Evolutionary conservation across 345 rosid species (phyloP).

Genomic region (Aquilaria malaccensis): DNA sequence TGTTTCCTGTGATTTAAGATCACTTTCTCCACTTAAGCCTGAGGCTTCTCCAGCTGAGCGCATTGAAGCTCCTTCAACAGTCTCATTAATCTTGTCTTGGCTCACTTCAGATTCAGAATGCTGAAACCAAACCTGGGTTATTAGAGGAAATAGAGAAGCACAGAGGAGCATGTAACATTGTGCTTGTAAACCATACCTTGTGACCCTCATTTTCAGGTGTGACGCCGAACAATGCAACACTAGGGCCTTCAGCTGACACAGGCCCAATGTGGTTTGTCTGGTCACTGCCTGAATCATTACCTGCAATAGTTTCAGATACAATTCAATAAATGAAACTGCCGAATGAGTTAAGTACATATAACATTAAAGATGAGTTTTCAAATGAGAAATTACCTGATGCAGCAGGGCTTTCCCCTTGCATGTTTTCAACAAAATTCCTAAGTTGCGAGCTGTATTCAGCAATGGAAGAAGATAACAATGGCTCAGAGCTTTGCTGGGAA

Average conservation of each 20-base stretch:
- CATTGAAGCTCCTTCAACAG: conserved; percentile 29
- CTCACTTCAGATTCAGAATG: conserved; percentile 20
- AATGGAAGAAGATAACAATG: conserved; percentile 29
- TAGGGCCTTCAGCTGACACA: conserved; percentile 29
- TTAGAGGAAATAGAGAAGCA: conserved; percentile 1
- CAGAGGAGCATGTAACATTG: neutral
- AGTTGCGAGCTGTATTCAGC: conserved; percentile 41
- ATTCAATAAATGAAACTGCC: conserved; percentile 16
- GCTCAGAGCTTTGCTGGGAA: conserved; percentile 26
- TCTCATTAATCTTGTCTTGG: conserved; percentile 15
- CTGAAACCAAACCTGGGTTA: conserved; percentile 4
- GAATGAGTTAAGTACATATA: conserved; percentile 12
- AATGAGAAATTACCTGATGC: conserved; percentile 37
- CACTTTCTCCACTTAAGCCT: conserved; percentile 4
- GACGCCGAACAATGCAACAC: conserved; percentile 10
- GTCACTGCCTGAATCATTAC: conserved; percentile 15
- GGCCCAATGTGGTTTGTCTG: conserved; percentile 17
- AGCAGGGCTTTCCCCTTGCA: conserved; percentile 42
- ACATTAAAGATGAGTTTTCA: conserved; percentile 21
- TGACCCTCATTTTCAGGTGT: conserved; percentile 25
- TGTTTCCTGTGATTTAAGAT: no score
- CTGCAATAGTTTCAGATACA: conserved; percentile 17
- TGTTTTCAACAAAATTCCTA: conserved; percentile 34
- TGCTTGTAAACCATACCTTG: conserved; percentile 34
- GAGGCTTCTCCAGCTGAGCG: conserved; percentile 15